These are phyloP conservation scores for Pseudopyrenochaeta lycopersici DNA, from an alignment of 2,329 filamentous ascomycete species.

Conservation along the genomic window DNA sequence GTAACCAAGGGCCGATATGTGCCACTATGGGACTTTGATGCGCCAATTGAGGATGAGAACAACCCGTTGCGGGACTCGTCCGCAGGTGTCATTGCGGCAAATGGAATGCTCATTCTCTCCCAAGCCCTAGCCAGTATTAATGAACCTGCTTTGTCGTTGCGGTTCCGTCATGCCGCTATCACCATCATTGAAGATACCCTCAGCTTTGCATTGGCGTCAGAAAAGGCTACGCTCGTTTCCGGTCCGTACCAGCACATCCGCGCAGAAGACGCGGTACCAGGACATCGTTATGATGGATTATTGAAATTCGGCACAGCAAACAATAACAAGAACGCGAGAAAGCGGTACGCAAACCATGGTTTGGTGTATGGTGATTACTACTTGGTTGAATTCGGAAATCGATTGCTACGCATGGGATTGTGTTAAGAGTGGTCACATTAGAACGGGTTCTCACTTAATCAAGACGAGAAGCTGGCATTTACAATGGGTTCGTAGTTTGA, in stretches of 20 bases:
- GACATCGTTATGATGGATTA: slow-evolving; percentile 51
- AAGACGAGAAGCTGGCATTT: too few species aligned
- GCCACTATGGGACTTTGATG: slow-evolving; percentile 60
- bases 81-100: slow-evolving; percentile 52
- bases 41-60: slow-evolving; percentile 43
- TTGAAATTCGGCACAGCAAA: slow-evolving; percentile 56
- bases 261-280: slow-evolving; percentile 28
- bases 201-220: slow-evolving; percentile 34
- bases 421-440: slow-evolving; percentile 5
- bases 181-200: slow-evolving; percentile 27
- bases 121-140: slow-evolving; percentile 35
- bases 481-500: too few species aligned
- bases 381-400: slow-evolving; percentile 55
- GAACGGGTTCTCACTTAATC: background rate
- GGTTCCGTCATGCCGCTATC: slow-evolving; percentile 21
- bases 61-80: slow-evolving; percentile 51
- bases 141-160: slow-evolving; percentile 40
- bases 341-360: slow-evolving; percentile 54
- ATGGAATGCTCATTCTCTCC: slow-evolving; percentile 44
- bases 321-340: slow-evolving; percentile 53
- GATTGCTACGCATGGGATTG: slow-evolving; percentile 43
- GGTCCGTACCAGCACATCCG: slow-evolving; percentile 22
- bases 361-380: slow-evolving; percentile 59
- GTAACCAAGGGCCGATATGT: slow-evolving; percentile 35
- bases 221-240: slow-evolving; percentile 23